Conservation (phyloP, 1,139 yeast genomes). For the Pichia sp. region DNA sequence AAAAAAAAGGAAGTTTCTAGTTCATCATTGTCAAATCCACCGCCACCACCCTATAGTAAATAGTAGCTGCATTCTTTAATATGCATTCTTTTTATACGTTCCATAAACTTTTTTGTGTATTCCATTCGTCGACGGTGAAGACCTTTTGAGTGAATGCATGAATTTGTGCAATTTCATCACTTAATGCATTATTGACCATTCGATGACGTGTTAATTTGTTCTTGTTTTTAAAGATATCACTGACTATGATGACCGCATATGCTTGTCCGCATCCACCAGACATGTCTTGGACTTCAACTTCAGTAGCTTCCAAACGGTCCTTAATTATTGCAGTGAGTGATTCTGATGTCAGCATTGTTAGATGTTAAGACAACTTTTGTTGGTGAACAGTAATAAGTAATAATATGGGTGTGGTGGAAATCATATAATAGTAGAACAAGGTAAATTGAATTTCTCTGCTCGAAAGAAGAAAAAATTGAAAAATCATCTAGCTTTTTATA, state of each 20-base stretch:
- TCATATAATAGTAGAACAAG: too few relatives aligned
- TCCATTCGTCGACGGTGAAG: constrained; percentile 69
- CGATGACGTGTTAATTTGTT: constrained; percentile 83
- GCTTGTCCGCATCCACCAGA: constrained; percentile 89
- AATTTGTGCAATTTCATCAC: constrained; percentile 74
- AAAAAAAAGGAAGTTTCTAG: not conserved
- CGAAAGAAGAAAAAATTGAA: too few relatives aligned
- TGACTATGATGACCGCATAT: constrained; percentile 79
- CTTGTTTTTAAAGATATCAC: constrained; percentile 69
- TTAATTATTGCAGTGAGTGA: constrained; percentile 40
- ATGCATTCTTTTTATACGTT: not conserved
- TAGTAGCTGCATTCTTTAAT: not conserved
- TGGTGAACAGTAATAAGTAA: too few relatives aligned
- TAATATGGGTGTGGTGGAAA: not conserved
- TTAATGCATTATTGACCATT: constrained; percentile 69
- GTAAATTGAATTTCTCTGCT: too few relatives aligned
- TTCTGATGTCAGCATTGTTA: constrained; percentile 33
- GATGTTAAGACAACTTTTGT: not conserved
- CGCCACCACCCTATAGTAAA: not conserved
- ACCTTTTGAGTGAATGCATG: constrained; percentile 96
- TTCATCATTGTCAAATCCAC: too few relatives aligned
- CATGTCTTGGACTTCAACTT: constrained; percentile 61
- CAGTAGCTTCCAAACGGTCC: constrained; percentile 44
- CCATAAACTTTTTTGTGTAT: constrained; percentile 29
- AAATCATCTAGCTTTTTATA: too few relatives aligned